Percentiles rank a stretch among this genome's conserved stretches.
Evolutionary conservation across 495 filamentous ascomycete species (phyloP).

Genomic region (Penicillium turbatum): DNA sequence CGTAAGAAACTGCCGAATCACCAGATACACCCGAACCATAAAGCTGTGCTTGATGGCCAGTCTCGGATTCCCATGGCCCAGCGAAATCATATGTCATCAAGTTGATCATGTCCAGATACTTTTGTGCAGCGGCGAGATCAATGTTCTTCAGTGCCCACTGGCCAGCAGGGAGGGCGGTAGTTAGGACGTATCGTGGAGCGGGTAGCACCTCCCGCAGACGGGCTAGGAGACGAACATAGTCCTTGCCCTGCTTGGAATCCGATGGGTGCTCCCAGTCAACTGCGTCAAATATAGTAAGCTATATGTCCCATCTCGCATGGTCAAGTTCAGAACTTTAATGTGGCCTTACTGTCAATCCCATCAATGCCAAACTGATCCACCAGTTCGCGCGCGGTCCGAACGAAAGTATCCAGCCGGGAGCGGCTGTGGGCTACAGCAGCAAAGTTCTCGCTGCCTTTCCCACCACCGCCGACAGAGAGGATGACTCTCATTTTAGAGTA

Average conservation of each 20-base stretch:
- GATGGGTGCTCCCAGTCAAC: conserved; percentile 92
- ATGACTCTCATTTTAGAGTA: conserved; percentile 75
- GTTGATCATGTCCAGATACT: conserved; percentile 75
- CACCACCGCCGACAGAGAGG: conserved; percentile 82
- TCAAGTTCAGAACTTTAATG: background rate
- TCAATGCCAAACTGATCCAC: conserved; percentile 75
- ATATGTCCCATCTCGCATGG: background rate
- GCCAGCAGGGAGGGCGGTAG: conserved; percentile 77
- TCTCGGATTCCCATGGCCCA: conserved; percentile 67
- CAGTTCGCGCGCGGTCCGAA: conserved; percentile 61
- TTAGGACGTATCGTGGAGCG: conserved; percentile 66
- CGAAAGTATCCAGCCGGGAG: conserved; percentile 64
- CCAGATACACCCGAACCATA: conserved; percentile 64
- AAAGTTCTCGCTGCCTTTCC: conserved; percentile 73
- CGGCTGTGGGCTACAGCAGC: conserved; percentile 64
- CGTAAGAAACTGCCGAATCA: conserved; percentile 61
- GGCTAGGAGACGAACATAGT: conserved; percentile 70
- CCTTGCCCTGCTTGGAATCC: conserved; percentile 60
- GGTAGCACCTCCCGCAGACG: conserved; percentile 68
- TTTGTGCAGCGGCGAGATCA: conserved; percentile 58
- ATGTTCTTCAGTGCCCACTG: conserved; percentile 73
- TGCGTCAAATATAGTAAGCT: conserved; percentile 26
- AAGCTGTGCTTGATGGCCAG: conserved; percentile 78
- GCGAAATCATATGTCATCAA: conserved; percentile 85
- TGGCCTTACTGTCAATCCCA: conserved; percentile 70